phyloP scores from a whole-genome alignment of 306 rosid species.

The Gillenia trifoliata region DNA sequence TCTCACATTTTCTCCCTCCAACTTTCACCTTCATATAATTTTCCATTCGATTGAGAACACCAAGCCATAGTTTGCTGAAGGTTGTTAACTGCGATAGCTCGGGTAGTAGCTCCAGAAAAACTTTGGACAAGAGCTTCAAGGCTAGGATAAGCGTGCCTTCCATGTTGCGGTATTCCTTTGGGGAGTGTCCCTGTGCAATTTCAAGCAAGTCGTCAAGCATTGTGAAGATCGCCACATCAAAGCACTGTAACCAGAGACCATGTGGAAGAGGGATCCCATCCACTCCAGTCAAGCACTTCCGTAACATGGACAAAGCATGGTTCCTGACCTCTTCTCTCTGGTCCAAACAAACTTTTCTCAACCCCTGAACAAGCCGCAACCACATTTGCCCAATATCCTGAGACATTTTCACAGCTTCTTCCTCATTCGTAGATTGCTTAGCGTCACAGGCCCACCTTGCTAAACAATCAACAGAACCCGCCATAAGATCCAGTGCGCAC shows the following conservation, averaged over 20 bases:
- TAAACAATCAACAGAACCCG: constrained; percentile 74
- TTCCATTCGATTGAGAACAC: constrained; percentile 86
- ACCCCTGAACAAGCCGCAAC: constrained; percentile 84
- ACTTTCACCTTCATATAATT: constrained; percentile 75
- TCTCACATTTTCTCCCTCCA: constrained; percentile 77
- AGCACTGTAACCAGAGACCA: constrained; percentile 74
- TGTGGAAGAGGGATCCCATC: constrained; percentile 62
- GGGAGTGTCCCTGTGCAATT: constrained; percentile 79
- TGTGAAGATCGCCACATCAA: constrained; percentile 87
- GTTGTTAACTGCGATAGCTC: constrained; percentile 64
- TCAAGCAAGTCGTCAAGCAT: constrained; percentile 94
- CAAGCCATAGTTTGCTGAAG: constrained; percentile 90
- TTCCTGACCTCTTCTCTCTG: constrained; percentile 95
- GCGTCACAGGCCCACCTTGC: constrained; percentile 64
- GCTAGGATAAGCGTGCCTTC: constrained; percentile 90
- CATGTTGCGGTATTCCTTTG: constrained; percentile 90
- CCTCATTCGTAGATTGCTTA: constrained; percentile 64
- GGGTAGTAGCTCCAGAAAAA: constrained; percentile 66
- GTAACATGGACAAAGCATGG: constrained; percentile 74
- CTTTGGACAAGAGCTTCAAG: constrained; percentile 85
- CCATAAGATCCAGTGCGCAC: constrained; percentile 84
- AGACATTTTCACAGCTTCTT: constrained; percentile 57
- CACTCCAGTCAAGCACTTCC: constrained; percentile 71
- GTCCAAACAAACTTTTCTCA: constrained; percentile 92
- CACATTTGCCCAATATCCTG: constrained; percentile 96